These are phyloP conservation scores for Colletotrichum tamarilloi DNA, from an alignment of 2,329 filamentous ascomycete species.

Conservation along the genomic window DNA sequence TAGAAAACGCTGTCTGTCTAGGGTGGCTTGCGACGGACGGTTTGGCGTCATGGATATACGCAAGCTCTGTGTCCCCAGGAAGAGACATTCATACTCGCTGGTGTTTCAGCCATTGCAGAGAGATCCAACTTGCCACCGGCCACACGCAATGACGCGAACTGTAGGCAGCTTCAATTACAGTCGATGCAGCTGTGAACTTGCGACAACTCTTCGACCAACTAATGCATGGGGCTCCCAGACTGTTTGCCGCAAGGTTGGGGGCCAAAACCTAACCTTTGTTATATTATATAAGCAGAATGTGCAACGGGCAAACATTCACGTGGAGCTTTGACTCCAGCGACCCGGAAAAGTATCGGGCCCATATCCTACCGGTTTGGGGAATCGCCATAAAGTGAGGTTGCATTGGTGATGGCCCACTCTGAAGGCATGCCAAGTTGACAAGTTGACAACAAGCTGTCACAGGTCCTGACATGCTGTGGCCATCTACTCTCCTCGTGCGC, in stretches of 20 bases:
- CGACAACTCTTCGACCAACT: background rate
- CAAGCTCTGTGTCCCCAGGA: background rate
- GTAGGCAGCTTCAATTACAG: background rate
- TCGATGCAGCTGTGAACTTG: background rate
- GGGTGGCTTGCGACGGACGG: background rate
- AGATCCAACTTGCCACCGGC: background rate
- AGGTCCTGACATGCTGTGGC: background rate
- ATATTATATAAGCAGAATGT: conserved; percentile 13
- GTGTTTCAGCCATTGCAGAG: background rate
- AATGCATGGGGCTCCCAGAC: conserved; percentile 7
- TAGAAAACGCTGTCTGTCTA: background rate
- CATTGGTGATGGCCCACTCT: conserved; percentile 14
- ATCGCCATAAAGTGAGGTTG: conserved; percentile 3
- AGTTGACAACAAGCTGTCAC: background rate
- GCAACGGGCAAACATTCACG: background rate
- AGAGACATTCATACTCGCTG: background rate
- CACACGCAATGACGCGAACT: background rate
- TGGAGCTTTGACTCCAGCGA: conserved; percentile 16
- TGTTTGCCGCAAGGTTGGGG: conserved; percentile 8
- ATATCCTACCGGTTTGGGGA: conserved; percentile 9
- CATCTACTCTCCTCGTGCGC: background rate
- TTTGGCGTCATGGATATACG: background rate
- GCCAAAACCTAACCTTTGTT: background rate
- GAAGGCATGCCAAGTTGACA: background rate
- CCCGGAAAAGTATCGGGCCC: conserved; percentile 17